Evolutionary conservation across 495 filamentous ascomycete genomes (phyloP).

Genomic region (Paragyromitra xinjiangensis): DNA sequence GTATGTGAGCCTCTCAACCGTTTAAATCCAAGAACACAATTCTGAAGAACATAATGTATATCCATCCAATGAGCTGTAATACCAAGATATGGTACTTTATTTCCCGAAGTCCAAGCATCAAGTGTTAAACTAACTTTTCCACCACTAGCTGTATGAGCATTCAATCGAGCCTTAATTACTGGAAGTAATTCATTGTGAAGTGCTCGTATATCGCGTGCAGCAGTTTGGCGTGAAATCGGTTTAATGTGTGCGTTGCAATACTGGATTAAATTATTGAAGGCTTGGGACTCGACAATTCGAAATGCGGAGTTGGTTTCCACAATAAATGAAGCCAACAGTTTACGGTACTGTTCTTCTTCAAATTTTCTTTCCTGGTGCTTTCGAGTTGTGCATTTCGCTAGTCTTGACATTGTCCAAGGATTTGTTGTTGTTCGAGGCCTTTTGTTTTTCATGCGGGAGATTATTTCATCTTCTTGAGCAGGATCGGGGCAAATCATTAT

Average conservation of each 20-base stretch:
- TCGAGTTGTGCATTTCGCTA: no score
- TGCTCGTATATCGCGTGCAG: constrained; percentile 1
- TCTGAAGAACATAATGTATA: background rate
- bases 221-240: constrained; percentile 14
- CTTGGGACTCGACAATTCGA: background rate
- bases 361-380: background rate
- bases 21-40: background rate
- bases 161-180: background rate
- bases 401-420: no score
- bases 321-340: constrained; percentile 9
- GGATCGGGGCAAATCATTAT: no score
- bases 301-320: constrained; percentile 2
- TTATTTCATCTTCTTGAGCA: no score
- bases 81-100: constrained; percentile 29
- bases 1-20: background rate
- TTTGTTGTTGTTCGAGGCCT: no score
- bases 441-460: no score
- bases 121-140: constrained; percentile 21
- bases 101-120: constrained; percentile 28
- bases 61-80: constrained; percentile 42
- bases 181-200: constrained; percentile 11
- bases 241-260: constrained; percentile 5
- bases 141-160: background rate
- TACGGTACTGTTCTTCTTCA: background rate
- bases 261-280: constrained; percentile 16